Percentiles rank a stretch among this genome's conserved stretches.
Evolutionary conservation across 768 basidiomycete species (phyloP).

Genomic region (Lactarius tabidus): DNA sequence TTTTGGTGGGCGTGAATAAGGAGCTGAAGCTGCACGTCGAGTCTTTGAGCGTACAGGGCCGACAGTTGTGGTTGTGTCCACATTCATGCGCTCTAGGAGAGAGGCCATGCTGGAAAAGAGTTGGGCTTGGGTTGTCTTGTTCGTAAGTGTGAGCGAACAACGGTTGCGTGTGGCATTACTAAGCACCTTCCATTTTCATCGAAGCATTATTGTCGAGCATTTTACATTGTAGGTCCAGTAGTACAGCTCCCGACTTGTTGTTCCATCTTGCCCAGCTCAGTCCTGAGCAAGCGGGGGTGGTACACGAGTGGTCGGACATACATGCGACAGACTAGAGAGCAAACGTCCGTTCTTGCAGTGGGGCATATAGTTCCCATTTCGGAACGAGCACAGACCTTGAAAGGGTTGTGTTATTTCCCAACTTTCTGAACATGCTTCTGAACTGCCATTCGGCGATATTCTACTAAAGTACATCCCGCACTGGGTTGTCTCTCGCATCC

Average conservation of each 20-base stretch:
- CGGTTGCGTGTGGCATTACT: neutral
- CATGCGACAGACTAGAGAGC: constrained; percentile 19
- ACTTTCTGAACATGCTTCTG: neutral
- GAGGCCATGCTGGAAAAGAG: constrained; percentile 21
- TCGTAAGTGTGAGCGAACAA: neutral
- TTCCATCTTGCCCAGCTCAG: constrained; percentile 28
- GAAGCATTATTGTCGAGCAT: too few relatives aligned
- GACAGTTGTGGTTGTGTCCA: constrained; percentile 14
- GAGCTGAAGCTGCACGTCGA: constrained; percentile 21
- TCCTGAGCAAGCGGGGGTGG: constrained; percentile 25
- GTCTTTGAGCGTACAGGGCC: constrained; percentile 24
- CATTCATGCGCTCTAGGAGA: constrained; percentile 27
- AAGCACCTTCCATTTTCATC: neutral
- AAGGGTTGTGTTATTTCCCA: neutral
- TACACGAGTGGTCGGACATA: neutral
- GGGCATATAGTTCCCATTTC: constrained; percentile 13
- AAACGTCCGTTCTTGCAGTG: constrained; percentile 28
- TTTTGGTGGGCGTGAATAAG: constrained; percentile 25
- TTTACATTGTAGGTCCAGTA: constrained; percentile 56
- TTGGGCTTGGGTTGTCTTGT: neutral
- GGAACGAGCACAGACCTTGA: neutral
- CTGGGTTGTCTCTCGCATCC: neutral
- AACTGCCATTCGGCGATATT: neutral
- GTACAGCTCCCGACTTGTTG: constrained; percentile 35
- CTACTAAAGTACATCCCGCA: neutral